A percentile compares a stretch with the other conserved stretches of the same genome.
These are phyloP conservation scores for Camillea tinctor DNA, from an alignment of 2,329 filamentous ascomycete species.

Conservation along the genomic window DNA sequence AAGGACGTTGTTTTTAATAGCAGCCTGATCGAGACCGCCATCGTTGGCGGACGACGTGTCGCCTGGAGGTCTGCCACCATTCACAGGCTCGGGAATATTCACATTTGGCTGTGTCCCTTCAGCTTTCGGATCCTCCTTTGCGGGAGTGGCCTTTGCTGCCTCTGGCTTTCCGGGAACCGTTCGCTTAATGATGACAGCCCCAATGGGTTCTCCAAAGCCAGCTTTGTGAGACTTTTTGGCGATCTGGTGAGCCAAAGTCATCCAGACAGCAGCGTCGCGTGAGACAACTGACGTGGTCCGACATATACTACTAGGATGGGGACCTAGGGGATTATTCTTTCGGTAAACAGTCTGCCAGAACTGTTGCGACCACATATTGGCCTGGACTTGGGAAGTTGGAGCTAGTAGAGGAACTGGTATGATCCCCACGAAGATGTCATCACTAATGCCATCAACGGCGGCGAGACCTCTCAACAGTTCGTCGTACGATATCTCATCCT, in stretches of 20 bases:
- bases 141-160: conserved; percentile 7
- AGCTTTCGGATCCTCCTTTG: conserved; percentile 23
- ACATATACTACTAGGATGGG: conserved; percentile 72
- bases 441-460: conserved; percentile 49
- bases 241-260: conserved; percentile 63
- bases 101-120: conserved; percentile 17
- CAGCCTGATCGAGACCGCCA: conserved; percentile 3
- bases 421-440: conserved; percentile 56
- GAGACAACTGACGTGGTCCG: conserved; percentile 69
- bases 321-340: conserved; percentile 83
- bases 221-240: conserved; percentile 57
- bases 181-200: conserved; percentile 73
- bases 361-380: conserved; percentile 68
- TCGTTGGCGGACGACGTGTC: conserved; percentile 1
- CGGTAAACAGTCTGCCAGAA: conserved; percentile 87
- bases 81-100: conserved; percentile 7
- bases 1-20: neutral
- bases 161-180: conserved; percentile 29
- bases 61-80: conserved; percentile 5
- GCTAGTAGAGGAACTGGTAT: conserved; percentile 70
- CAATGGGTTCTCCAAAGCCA: conserved; percentile 67
- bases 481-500: conserved; percentile 50
- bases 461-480: conserved; percentile 50
- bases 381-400: conserved; percentile 74
- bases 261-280: conserved; percentile 62